Evolutionary conservation across 106 monocot genomes (phyloP), one percentile per base, ranked within the genome.

Genomic region (Agapanthus africanus): DNA sequence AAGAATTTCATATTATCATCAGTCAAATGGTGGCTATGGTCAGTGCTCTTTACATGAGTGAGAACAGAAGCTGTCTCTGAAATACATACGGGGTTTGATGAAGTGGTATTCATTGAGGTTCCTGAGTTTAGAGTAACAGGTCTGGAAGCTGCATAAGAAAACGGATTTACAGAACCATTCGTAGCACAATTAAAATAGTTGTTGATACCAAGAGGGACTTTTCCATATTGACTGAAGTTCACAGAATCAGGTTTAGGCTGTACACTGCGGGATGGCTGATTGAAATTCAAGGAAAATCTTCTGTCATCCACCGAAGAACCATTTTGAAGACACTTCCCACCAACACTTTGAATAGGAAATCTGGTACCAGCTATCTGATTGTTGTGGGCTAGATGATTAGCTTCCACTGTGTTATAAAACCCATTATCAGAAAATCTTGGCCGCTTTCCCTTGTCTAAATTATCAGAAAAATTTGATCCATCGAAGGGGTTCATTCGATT

Each of bases 1-100:
- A 44, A 33, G 49, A 37, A 25, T 62, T 59, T 73, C 39, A 72
- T 50, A 42, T 68, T 75, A 44, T 63, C 82, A 77, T 80, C 74
- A 52, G 50, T 39, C 51, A 69, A 65, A 71, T 80, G 56, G 21
- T 79, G 62, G 34, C 13, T 23, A 35, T 36, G 56, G 54, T 74
- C 27, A 59, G 49, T 31, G 25, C 13, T 40, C 39, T 64, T 61
- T 35, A 56, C 71, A 40, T 70, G 76, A 67, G 65, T 39, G 19
- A 62, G 59, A 44, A 54, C 56, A 54, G 75, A 73, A 38, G 15
- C 40, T 73, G 39, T 36, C 65, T 66, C 75, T 54, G 79, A 69
- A 18, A 33, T 25, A 77, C 46, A 30, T 11, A 32, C 6, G 16
- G 47, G 50, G 19, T 67, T 69, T 54, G 70, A 25, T 57, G 73